These are phyloP conservation scores for Verticillium nonalfalfae DNA, from an alignment of 2,329 filamentous ascomycete genomes.

Conservation along the genomic window DNA sequence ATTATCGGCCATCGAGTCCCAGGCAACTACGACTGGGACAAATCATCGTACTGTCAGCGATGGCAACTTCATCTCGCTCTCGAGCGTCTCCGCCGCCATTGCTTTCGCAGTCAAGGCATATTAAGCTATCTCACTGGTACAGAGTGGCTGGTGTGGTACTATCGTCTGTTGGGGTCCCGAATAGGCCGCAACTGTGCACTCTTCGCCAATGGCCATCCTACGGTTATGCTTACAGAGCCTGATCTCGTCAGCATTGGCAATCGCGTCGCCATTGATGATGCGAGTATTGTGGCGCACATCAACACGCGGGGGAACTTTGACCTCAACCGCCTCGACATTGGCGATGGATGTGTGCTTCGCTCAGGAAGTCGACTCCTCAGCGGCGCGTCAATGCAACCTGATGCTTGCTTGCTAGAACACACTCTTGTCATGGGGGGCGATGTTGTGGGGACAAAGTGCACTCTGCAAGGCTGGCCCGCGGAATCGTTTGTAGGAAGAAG, in stretches of 20 bases:
- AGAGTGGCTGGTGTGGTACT: conserved; percentile 45
- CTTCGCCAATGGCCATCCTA: conserved; percentile 45
- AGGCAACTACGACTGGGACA: conserved; percentile 53
- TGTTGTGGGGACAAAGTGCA: conserved; percentile 40
- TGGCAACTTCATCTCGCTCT: conserved; percentile 49
- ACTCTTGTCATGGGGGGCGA: conserved; percentile 52
- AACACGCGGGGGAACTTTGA: conserved; percentile 50
- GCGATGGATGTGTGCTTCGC: conserved; percentile 41
- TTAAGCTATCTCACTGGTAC: conserved; percentile 47
- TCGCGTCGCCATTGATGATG: conserved; percentile 47
- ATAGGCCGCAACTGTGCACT: conserved; percentile 50
- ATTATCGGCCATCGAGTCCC: conserved; percentile 43
- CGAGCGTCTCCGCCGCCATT: conserved; percentile 43
- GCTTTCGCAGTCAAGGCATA: conserved; percentile 43
- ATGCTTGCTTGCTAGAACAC: conserved; percentile 49
- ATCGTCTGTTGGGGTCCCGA: conserved; percentile 42
- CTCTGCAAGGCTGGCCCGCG: conserved; percentile 51
- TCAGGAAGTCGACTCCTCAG: conserved; percentile 45
- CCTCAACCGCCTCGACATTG: conserved; percentile 43
- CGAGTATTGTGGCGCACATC: conserved; percentile 50
- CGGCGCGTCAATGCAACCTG: conserved; percentile 44
- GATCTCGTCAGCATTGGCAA: conserved; percentile 48
- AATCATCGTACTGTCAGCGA: conserved; percentile 48
- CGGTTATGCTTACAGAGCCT: conserved; percentile 50
- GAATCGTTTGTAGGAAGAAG: conserved; percentile 12